Percentiles rank a stretch among this genome's conserved stretches.
Conservation (phyloP, 495 filamentous ascomycete species). For the Penicillium arizonense region DNA sequence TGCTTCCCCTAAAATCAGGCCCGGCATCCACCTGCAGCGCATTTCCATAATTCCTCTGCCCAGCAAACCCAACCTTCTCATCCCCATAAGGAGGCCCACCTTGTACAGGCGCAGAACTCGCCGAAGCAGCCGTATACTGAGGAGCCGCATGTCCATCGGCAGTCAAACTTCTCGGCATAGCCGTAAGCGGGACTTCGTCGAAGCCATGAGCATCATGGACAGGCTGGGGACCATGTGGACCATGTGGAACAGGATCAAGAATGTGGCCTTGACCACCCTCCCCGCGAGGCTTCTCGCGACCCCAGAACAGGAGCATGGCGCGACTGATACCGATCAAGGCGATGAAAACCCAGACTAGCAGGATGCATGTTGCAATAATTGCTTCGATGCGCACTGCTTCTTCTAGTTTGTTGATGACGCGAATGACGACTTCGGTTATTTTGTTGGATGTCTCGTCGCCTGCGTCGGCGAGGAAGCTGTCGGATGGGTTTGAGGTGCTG, state of each 20-base stretch:
- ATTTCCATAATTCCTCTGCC: slow-evolving; percentile 30
- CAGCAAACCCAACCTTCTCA: slow-evolving; percentile 49
- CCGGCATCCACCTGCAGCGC: slow-evolving; percentile 25
- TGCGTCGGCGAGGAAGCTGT: slow-evolving; percentile 74
- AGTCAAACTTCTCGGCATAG: slow-evolving; percentile 18
- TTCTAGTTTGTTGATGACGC: slow-evolving; percentile 62
- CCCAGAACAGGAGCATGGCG: slow-evolving; percentile 51
- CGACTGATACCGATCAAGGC: slow-evolving; percentile 70
- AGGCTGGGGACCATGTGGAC: slow-evolving; percentile 2
- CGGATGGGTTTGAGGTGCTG: slow-evolving; percentile 41
- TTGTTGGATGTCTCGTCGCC: slow-evolving; percentile 68
- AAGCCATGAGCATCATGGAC: slow-evolving; percentile 21
- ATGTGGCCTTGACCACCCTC: slow-evolving; percentile 44
- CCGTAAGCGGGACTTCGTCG: slow-evolving; percentile 32
- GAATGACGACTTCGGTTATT: slow-evolving; percentile 70
- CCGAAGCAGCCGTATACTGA: slow-evolving; percentile 22
- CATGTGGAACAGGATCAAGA: slow-evolving; percentile 12
- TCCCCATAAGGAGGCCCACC: slow-evolving; percentile 22
- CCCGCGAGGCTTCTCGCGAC: slow-evolving; percentile 40
- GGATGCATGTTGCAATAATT: slow-evolving; percentile 67
- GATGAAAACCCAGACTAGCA: slow-evolving; percentile 74
- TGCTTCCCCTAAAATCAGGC: slow-evolving; percentile 30
- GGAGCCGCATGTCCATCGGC: slow-evolving; percentile 20
- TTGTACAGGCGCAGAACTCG: slow-evolving; percentile 4
- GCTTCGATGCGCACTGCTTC: slow-evolving; percentile 68